phyloP scores from a whole-genome alignment of 768 basidiomycete species.

The Hygrophorus russula region DNA sequence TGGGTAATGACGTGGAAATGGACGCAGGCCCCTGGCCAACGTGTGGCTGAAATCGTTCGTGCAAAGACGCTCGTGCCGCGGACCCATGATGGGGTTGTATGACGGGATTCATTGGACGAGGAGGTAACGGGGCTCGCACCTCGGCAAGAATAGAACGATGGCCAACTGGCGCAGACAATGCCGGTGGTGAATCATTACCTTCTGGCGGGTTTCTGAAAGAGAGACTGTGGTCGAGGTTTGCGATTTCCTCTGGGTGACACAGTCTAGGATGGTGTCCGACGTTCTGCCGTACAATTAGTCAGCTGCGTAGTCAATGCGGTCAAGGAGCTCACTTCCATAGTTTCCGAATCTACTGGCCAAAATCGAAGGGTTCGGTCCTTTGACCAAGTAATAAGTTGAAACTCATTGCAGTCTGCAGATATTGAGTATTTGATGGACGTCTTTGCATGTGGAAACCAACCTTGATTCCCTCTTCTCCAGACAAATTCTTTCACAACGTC shows the following conservation, averaged over 20 bases:
- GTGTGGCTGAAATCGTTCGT: slow-evolving; percentile 4
- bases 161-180: slow-evolving; percentile 59
- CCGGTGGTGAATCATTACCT: slow-evolving; percentile 23
- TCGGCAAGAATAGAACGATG: slow-evolving; percentile 59
- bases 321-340: slow-evolving; percentile 43
- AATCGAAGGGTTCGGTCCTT: slow-evolving; percentile 87
- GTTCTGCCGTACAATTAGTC: slow-evolving; percentile 26
- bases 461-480: slow-evolving; percentile 66
- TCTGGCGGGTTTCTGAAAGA: slow-evolving; percentile 52
- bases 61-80: slow-evolving; percentile 10
- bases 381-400: slow-evolving; percentile 59
- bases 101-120: slow-evolving; percentile 19
- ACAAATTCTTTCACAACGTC: slow-evolving; percentile 98
- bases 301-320: not conserved
- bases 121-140: slow-evolving; percentile 39
- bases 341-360: slow-evolving; percentile 73
- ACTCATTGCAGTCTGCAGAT: slow-evolving; percentile 29
- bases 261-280: slow-evolving; percentile 27
- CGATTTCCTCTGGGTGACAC: slow-evolving; percentile 22
- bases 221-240: slow-evolving; percentile 16
- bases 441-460: slow-evolving; percentile 19
- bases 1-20: not conserved
- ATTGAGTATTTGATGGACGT: not conserved
- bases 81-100: slow-evolving; percentile 14
- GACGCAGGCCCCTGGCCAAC: not conserved